These are phyloP conservation scores for Colletotrichum sp. DNA, from an alignment of 2,329 filamentous ascomycete species.

Conservation along the genomic window DNA sequence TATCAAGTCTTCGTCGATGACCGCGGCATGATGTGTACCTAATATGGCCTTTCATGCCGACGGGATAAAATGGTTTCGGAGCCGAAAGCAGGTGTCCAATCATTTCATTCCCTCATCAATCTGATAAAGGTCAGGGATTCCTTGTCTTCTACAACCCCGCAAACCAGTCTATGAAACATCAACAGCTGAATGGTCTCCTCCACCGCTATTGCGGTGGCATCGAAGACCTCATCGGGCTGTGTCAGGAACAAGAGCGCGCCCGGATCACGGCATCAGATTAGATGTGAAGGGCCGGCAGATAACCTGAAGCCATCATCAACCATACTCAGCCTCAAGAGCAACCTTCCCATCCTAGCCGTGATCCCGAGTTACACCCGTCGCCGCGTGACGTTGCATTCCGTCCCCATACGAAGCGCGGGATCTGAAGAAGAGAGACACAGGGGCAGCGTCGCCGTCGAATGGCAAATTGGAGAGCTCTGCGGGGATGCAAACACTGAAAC, in stretches of 20 bases:
- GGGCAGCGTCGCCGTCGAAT: neutral
- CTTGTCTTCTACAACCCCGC: neutral
- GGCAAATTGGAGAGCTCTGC: neutral
- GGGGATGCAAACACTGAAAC: neutral
- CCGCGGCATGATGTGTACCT: neutral
- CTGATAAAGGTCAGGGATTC: neutral
- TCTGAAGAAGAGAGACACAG: neutral
- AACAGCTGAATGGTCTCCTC: neutral
- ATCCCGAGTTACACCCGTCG: neutral
- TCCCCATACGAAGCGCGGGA: neutral
- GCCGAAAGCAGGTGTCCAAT: neutral
- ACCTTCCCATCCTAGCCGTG: neutral
- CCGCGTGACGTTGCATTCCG: neutral
- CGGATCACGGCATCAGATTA: neutral
- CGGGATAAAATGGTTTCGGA: neutral
- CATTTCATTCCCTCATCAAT: neutral
- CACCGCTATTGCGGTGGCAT: neutral
- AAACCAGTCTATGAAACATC: neutral
- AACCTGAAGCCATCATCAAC: neutral
- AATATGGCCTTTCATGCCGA: neutral
- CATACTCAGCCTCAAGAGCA: neutral
- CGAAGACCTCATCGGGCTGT: neutral
- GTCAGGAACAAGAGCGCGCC: neutral
- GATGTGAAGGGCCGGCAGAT: neutral
- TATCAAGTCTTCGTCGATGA: neutral